A percentile compares a stretch with the other conserved stretches of the same genome.
phyloP scores from a whole-genome alignment of 495 filamentous ascomycete genomes.

The Neurospora hispaniola region DNA sequence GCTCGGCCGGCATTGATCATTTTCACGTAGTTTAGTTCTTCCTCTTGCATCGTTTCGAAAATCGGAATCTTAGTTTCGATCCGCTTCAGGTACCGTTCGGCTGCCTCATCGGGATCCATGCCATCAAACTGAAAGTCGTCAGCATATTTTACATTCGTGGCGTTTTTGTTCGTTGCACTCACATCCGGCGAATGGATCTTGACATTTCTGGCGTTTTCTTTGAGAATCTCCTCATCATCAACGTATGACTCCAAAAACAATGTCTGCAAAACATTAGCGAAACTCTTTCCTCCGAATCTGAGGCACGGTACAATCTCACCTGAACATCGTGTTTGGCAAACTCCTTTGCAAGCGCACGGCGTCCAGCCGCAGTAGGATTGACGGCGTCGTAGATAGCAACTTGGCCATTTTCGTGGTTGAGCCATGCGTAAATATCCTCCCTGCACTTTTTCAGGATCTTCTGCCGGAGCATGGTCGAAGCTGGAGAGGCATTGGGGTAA shows the following conservation, averaged over 20 bases:
- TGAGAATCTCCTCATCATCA: slow-evolving; percentile 83
- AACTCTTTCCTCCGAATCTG: background rate
- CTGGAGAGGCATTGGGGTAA: slow-evolving; percentile 82
- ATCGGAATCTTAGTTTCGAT: slow-evolving; percentile 87
- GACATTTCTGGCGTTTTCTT: slow-evolving; percentile 93
- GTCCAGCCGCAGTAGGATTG: slow-evolving; percentile 79
- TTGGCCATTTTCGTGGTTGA: slow-evolving; percentile 95
- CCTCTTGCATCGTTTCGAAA: slow-evolving; percentile 94
- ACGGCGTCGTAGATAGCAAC: slow-evolving; percentile 99
- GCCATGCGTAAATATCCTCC: slow-evolving; percentile 91
- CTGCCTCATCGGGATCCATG: slow-evolving; percentile 85
- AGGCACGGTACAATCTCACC: slow-evolving; percentile 33
- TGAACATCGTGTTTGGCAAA: slow-evolving; percentile 93
- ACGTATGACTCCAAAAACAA: slow-evolving; percentile 95
- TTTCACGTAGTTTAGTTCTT: slow-evolving; percentile 93
- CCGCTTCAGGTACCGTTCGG: slow-evolving; percentile 78
- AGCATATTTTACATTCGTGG: slow-evolving; percentile 8
- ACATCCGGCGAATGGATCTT: slow-evolving; percentile 98
- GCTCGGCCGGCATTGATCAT: slow-evolving; percentile 98
- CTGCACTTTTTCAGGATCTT: slow-evolving; percentile 97
- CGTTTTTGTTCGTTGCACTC: slow-evolving; percentile 14
- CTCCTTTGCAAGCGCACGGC: slow-evolving; percentile 81
- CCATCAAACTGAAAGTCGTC: slow-evolving; percentile 57
- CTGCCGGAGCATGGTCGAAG: slow-evolving; percentile 79
- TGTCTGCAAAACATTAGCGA: slow-evolving; percentile 45